Conservation (phyloP, 148 eudicot genomes). For the Silene uniflora region DNA sequence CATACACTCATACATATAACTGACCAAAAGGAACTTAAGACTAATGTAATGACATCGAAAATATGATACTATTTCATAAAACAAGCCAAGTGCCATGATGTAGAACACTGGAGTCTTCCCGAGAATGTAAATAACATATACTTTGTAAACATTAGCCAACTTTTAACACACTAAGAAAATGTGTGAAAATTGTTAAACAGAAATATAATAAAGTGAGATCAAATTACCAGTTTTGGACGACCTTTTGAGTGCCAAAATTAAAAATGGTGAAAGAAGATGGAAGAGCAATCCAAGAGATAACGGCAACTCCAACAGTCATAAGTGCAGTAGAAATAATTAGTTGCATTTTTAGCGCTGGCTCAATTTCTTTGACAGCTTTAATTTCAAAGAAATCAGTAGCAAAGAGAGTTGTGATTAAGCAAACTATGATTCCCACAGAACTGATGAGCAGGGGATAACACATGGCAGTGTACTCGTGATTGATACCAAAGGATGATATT, state of each 20-base stretch:
- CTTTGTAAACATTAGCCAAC: background rate
- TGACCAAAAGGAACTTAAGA: background rate
- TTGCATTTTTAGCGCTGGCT: constrained; percentile 73
- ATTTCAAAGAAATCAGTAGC: constrained; percentile 80
- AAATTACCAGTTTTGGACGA: constrained; percentile 69
- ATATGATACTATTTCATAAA: background rate
- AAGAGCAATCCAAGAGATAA: constrained; percentile 54
- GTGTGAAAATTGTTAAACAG: background rate
- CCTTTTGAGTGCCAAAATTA: constrained; percentile 75
- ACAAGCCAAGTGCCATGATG: background rate
- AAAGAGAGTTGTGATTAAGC: constrained; percentile 74
- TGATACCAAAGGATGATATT: constrained; percentile 77
- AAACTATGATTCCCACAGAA: constrained; percentile 72
- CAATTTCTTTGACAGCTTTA: constrained; percentile 65
- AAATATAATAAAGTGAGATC: background rate
- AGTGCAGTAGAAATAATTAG: constrained; percentile 73
- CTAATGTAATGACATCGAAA: background rate
- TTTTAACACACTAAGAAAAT: background rate
- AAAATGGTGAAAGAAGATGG: constrained; percentile 81
- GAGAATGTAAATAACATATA: background rate
- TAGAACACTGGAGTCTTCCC: background rate
- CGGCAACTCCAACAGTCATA: constrained; percentile 72
- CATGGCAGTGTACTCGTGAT: constrained; percentile 82
- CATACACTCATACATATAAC: background rate
- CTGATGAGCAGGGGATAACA: constrained; percentile 66